Percentiles rank a stretch among this genome's conserved stretches.
These are phyloP conservation scores for Cordia subcordata DNA, from an alignment of 257 asterid species.

Conservation along the genomic window DNA sequence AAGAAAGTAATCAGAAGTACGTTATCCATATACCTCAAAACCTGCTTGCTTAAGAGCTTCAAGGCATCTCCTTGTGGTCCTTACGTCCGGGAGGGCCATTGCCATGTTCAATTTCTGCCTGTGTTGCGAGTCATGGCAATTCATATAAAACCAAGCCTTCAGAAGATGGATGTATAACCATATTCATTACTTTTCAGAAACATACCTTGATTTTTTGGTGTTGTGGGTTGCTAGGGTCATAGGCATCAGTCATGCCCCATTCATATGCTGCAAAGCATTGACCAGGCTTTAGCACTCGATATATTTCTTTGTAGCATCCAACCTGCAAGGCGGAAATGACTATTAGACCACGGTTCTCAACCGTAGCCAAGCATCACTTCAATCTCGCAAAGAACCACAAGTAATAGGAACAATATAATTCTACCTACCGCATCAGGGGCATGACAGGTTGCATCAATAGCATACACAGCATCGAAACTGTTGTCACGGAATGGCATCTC, in stretches of 20 bases:
- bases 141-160: constrained; percentile 6
- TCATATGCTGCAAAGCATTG: constrained; percentile 97
- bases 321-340: constrained; percentile 37
- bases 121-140: constrained; percentile 14
- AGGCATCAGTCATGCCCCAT: constrained; percentile 97
- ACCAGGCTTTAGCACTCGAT: constrained; percentile 93
- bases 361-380: too few relatives aligned
- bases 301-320: constrained; percentile 88
- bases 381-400: not conserved
- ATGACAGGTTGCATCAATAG: constrained; percentile 98
- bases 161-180: not conserved
- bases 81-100: constrained; percentile 87
- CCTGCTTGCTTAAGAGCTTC: constrained; percentile 82
- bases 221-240: constrained; percentile 63
- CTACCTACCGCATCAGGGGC: constrained; percentile 88
- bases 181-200: not conserved
- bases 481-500: constrained; percentile 90
- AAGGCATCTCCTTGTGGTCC: constrained; percentile 64
- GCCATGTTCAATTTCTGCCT: constrained; percentile 95
- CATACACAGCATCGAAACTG: constrained; percentile 87
- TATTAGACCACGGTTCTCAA: too few relatives aligned
- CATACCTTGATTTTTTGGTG: constrained; percentile 85
- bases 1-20: too few relatives aligned
- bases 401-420: not conserved
- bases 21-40: constrained; percentile 70